Percentiles rank a stretch among this genome's conserved stretches.
Conservation (phyloP, 306 rosid genomes). For the Gastrolobium bilobum region DNA sequence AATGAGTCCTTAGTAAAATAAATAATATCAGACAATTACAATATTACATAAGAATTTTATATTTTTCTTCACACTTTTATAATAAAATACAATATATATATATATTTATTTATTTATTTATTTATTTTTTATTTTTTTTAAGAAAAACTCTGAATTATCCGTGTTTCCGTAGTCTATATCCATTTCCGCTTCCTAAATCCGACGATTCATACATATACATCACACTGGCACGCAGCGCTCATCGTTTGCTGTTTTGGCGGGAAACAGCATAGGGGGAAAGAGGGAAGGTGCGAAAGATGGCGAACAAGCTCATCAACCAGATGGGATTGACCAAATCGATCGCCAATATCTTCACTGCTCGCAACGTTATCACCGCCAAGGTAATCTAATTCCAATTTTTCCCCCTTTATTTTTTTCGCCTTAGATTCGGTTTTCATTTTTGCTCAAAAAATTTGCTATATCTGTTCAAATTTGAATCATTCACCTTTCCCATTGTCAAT, state of each 20-base stretch:
- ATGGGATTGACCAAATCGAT: slow-evolving; percentile 78
- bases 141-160: too few relatives aligned
- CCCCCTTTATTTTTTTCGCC: not conserved
- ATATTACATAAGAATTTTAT: too few relatives aligned
- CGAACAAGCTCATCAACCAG: slow-evolving; percentile 78
- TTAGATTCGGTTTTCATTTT: slow-evolving; percentile 18
- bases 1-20: too few relatives aligned
- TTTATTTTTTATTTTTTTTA: too few relatives aligned
- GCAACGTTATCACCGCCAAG: slow-evolving; percentile 86
- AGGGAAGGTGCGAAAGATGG: slow-evolving; percentile 51
- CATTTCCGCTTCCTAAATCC: not conserved
- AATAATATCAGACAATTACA: too few relatives aligned
- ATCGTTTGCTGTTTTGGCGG: slow-evolving; percentile 51
- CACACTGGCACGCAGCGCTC: not conserved
- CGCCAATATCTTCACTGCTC: slow-evolving; percentile 81
- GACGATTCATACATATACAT: too few relatives aligned
- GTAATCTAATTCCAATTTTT: slow-evolving; percentile 34
- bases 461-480: slow-evolving; percentile 3
- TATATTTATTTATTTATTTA: too few relatives aligned
- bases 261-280: slow-evolving; percentile 22
- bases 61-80: too few relatives aligned
- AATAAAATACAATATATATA: too few relatives aligned
- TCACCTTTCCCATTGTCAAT: not conserved
- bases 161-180: too few relatives aligned
- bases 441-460: not conserved